Evolutionary conservation across 306 rosid species (phyloP), one percentile per base, ranked within the genome.

Genomic region (Cicer arietinum): DNA sequence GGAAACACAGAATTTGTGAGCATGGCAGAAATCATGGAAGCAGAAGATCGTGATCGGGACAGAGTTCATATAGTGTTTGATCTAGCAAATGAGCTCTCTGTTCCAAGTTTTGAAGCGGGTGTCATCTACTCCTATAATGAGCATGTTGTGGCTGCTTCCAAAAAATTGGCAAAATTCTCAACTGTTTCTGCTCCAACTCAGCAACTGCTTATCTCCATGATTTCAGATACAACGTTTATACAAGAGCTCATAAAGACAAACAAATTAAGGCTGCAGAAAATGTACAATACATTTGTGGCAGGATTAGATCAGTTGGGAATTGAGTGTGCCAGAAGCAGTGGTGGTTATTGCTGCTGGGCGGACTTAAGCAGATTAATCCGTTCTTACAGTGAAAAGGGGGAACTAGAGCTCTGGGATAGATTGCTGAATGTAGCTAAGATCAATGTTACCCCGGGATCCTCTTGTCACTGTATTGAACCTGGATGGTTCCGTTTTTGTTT

Each of bases 321-420:
- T 57, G 82, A 89, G 69, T 90, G 90, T 85, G 73, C 74, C 5
- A 81, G 69, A 69, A 86, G 98, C 86, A 81, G 75, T 25, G 98
- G 93, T 56, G 98, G 99, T 41, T 89, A 85, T 85, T 92, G 84
- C 82, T 92, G 97, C 79, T 90, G 99, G 99, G 99, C 92, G 8
- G 86, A 92, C 87, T 85, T 95, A 97, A 86, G 97, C 59, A 76
- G 81, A 17, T 88, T 85, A 16, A 85, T 88, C 73, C 77, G 85
- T 46, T 80, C 96, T 57, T 90, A 90, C 83, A 88, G 84, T 67
- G 97, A 92, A 80, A 95, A 89, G 77, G 99, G 97, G 10, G 99
- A 95, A 83, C 89, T 95, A 71, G 97, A 92, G 83, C 93, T 95
- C 50, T 89, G 97, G 99, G 97, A 90, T 64, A 90, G 80, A 83